Evolutionary conservation across 2,329 filamentous ascomycete species (phyloP).

Genomic region (Phialophora chinensis): DNA sequence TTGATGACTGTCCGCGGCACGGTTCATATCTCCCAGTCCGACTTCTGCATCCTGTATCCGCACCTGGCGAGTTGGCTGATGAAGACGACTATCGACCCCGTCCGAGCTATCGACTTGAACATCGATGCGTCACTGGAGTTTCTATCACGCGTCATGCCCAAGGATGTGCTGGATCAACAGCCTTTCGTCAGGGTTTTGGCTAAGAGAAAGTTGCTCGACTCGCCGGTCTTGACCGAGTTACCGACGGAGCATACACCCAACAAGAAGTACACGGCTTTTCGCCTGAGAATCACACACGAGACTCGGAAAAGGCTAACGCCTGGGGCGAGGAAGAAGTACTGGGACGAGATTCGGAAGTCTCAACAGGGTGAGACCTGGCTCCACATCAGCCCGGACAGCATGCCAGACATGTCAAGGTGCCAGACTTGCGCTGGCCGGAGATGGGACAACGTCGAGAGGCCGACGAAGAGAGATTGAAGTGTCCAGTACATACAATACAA

Average conservation of each 20-base stretch:
- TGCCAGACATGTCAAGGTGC: constrained; percentile 17
- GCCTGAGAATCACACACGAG: constrained; percentile 65
- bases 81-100: constrained; percentile 68
- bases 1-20: constrained; percentile 63
- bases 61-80: constrained; percentile 63
- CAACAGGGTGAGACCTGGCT: constrained; percentile 35
- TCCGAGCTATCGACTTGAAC: constrained; percentile 68
- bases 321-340: constrained; percentile 30
- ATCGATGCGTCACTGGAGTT: constrained; percentile 69
- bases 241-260: constrained; percentile 61
- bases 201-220: constrained; percentile 60
- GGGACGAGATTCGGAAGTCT: constrained; percentile 24
- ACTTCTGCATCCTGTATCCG: constrained; percentile 70
- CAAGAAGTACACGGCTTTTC: constrained; percentile 64
- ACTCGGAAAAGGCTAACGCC: constrained; percentile 31
- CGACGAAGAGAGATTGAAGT: constrained; percentile 2
- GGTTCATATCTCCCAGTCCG: constrained; percentile 69
- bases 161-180: constrained; percentile 50
- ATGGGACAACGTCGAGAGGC: constrained; percentile 9
- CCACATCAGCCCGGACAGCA: constrained; percentile 31
- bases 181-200: constrained; percentile 58
- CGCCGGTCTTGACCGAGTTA: constrained; percentile 54
- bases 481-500: not conserved
- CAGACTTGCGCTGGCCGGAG: constrained; percentile 20
- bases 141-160: constrained; percentile 50